Conservation (phyloP, 768 basidiomycete genomes). For the Paxillus ammoniavirescens region DNA sequence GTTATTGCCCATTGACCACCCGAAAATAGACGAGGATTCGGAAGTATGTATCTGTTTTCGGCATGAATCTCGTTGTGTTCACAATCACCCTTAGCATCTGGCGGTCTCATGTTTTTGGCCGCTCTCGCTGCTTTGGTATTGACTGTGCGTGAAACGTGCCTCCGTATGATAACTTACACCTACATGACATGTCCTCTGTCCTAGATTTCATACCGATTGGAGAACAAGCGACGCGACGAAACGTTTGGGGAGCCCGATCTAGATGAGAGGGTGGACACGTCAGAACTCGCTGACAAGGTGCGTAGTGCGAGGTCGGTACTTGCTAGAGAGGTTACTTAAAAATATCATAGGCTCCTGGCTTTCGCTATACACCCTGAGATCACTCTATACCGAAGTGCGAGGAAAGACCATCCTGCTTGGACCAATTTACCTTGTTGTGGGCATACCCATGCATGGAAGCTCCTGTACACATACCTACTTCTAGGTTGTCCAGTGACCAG, state of each 20-base stretch:
- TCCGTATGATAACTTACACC: too few species aligned
- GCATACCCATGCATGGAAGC: not conserved
- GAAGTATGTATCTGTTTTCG: constrained; percentile 7
- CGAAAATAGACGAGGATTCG: constrained; percentile 15
- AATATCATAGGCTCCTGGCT: constrained; percentile 49
- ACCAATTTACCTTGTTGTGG: not conserved
- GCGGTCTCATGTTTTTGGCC: constrained; percentile 24
- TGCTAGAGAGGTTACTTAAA: not conserved
- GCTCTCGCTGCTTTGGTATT: constrained; percentile 18
- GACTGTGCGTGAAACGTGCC: constrained; percentile 12
- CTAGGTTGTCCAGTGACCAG: not conserved
- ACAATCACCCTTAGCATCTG: constrained; percentile 11
- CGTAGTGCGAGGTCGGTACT: constrained; percentile 3
- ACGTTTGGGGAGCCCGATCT: constrained; percentile 49
- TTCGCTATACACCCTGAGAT: constrained; percentile 51
- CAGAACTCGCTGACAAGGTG: constrained; percentile 65
- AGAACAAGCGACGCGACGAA: constrained; percentile 56
- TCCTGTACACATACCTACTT: too few species aligned
- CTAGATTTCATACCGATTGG: constrained; percentile 61
- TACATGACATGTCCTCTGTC: not conserved
- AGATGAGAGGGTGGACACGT: constrained; percentile 55
- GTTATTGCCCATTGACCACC: not conserved
- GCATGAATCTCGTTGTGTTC: not conserved
- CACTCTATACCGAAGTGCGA: not conserved
- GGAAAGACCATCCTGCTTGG: not conserved